Conservation (phyloP, 176 grass and related monocot genomes). For the Metroxylon sagu region DNA sequence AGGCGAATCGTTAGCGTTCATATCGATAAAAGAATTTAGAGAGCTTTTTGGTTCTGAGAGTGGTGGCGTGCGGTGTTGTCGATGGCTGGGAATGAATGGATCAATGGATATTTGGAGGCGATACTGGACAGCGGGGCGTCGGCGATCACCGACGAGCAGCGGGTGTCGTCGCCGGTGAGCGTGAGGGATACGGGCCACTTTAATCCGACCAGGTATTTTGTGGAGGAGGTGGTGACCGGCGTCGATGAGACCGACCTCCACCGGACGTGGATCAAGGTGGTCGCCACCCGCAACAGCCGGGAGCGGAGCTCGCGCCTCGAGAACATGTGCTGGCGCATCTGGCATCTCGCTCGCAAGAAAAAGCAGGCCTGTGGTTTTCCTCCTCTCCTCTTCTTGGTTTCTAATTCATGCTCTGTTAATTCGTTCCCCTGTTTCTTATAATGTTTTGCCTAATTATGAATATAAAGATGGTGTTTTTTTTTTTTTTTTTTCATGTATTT, state of each 20-base stretch:
- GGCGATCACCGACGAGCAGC: conserved; percentile 17
- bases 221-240: conserved; percentile 93
- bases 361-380: conserved; percentile 43
- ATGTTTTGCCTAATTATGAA: too few species aligned
- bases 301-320: conserved; percentile 77
- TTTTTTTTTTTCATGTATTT: too few species aligned
- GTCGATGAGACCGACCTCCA: conserved; percentile 96
- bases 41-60: not conserved
- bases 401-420: too few species aligned
- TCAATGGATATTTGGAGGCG: conserved; percentile 95
- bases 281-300: conserved; percentile 76
- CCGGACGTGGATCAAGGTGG: conserved; percentile 98
- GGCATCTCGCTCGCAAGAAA: conserved; percentile 97
- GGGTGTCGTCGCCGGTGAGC: conserved; percentile 16
- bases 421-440: too few species aligned
- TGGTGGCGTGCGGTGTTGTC: not conserved
- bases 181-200: conserved; percentile 42
- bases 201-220: conserved; percentile 92
- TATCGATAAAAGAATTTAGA: too few species aligned
- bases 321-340: conserved; percentile 99
- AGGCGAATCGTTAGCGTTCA: not conserved
- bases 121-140: conserved; percentile 68
- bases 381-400: too few species aligned
- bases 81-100: conserved; percentile 90
- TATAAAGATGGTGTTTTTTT: too few species aligned